Conservation (phyloP, 73 alveolate species). For the Tetrahymena malaccensis region DNA sequence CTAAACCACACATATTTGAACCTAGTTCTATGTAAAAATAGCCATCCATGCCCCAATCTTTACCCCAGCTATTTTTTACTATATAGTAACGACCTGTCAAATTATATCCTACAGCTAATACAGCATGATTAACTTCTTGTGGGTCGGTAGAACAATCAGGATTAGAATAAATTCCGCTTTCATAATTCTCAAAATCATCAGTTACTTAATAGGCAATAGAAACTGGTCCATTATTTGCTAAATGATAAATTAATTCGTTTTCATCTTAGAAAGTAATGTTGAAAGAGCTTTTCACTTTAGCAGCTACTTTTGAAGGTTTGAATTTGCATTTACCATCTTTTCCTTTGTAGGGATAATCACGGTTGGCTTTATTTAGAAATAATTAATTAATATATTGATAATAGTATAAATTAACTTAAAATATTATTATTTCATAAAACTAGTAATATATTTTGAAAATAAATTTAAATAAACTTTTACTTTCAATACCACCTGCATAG, state of each 20-base stretch:
- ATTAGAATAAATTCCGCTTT: neutral
- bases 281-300: neutral
- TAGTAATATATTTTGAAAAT: too few species aligned
- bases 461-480: neutral
- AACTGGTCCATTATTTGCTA: constrained; percentile 19
- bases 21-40: constrained; percentile 36
- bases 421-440: too few species aligned
- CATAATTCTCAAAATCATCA: constrained; percentile 26
- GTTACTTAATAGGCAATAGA: constrained; percentile 49
- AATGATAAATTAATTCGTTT: neutral
- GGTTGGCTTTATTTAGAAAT: neutral
- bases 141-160: neutral
- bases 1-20: constrained; percentile 34
- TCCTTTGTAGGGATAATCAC: neutral
- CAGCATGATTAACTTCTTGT: constrained; percentile 5
- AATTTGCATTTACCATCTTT: neutral
- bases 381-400: too few species aligned
- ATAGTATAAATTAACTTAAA: too few species aligned
- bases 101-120: constrained; percentile 16
- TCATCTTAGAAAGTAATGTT: neutral
- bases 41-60: constrained; percentile 51
- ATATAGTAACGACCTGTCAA: neutral
- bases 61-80: constrained; percentile 52
- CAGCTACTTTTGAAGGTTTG: neutral
- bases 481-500: neutral